Base-by-base conservation (phyloP, 768 basidiomycete genomes). In the Strobilomyces confusus region DNA sequence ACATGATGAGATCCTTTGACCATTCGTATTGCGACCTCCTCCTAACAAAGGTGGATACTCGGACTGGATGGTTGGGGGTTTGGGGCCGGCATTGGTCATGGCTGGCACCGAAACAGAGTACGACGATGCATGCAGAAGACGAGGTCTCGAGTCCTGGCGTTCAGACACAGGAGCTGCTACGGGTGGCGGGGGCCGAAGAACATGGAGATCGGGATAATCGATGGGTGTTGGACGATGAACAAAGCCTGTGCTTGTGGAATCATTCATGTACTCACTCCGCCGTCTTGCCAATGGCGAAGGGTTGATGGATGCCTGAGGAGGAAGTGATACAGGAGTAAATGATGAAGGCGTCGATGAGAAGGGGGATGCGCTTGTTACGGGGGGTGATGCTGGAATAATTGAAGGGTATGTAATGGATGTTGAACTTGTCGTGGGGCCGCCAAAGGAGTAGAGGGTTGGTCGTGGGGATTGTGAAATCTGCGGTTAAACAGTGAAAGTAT, bases 281-380 rank as follows among this genome's bases (percentile, higher is more conserved):
- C 89, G 82, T 51, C 89, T 79, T 6, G 89, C 77, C 5, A 92
- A 75, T 6, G 87, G 77, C 17, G 86, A 85, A 25, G 86, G 83
- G 60, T 91, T 91, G 57, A 92, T 84, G 26, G 92, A 91, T 11
- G 90, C 91, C 67, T 83, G 86, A 2, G 93, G 92, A 12, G 91
- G 93, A 1, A 87, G 79, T 0, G 88, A 74, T 46, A 72, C 72
- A 44, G 73, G 55, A 17, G 66, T 69, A 55, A 78, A 77, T 33
- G 66, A 58, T 29, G 70, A 63, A 44, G 76, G 56, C 11, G 75
- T 69, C 19, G 77, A 63, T 52, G 69, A 63, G 61, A 77, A 75
- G 25, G 77, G 72, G 1, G 77, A 75, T 46, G 62, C 49, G 33
- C 66, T 62, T 48, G 73, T 66, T 44, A 63, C 52, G 55, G 76